Conservation (phyloP, 2,329 filamentous ascomycete genomes). For the Myriosclerotinia scirpicola region DNA sequence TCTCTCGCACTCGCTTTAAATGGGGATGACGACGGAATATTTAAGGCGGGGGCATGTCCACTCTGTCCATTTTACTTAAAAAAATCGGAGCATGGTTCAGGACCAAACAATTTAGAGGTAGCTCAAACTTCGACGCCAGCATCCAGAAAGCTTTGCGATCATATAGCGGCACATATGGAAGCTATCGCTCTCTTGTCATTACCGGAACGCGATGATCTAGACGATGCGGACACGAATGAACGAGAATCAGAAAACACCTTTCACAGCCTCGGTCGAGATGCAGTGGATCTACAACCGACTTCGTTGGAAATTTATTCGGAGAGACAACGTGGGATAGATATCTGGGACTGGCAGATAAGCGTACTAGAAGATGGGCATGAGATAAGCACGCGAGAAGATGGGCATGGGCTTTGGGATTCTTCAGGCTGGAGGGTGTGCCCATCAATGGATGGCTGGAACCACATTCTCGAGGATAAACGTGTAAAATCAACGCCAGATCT, state of each 20-base stretch:
- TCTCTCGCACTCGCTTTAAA: background rate
- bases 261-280: background rate
- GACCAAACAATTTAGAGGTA: background rate
- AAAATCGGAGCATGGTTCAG: background rate
- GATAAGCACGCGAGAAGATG: background rate
- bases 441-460: constrained; percentile 1
- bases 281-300: background rate
- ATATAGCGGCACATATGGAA: constrained; percentile 16
- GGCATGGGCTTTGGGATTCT: background rate
- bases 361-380: background rate
- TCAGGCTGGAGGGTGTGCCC: background rate
- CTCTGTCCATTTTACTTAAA: constrained; percentile 8
- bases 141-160: constrained; percentile 1
- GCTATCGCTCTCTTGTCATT: constrained; percentile 5
- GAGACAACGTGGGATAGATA: too few species aligned
- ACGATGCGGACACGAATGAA: constrained; percentile 7
- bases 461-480: background rate
- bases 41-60: background rate
- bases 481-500: background rate
- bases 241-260: constrained; percentile 8
- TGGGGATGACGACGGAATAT: background rate
- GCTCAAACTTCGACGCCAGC: background rate
- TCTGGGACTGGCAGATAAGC: too few species aligned
- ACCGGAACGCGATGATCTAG: constrained; percentile 18
- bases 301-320: background rate